These are phyloP conservation scores for Backusella luteola DNA, from an alignment of 192 early-diverging fungal species.

Conservation along the genomic window DNA sequence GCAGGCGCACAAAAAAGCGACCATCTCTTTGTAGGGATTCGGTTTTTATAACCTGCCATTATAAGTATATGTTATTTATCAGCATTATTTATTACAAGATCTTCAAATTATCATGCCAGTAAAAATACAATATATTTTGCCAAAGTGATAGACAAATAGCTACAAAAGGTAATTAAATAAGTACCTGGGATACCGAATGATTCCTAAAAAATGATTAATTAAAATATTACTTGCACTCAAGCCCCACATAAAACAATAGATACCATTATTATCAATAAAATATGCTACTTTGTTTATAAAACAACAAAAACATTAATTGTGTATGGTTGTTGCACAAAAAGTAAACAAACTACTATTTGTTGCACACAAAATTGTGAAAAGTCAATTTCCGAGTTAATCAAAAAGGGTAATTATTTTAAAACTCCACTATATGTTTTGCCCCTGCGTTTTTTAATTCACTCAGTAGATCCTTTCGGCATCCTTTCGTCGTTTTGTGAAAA, in stretches of 20 bases:
- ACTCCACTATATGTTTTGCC: neutral
- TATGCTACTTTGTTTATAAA: neutral
- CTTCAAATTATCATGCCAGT: no score
- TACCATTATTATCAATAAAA: neutral
- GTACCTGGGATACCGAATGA: no score
- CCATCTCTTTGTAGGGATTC: no score
- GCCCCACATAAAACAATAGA: neutral
- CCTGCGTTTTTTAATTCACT: neutral
- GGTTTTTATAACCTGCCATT: no score
- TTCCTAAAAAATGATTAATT: no score
- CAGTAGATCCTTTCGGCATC: neutral
- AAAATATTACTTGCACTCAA: neutral
- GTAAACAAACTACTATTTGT: neutral
- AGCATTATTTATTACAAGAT: neutral
- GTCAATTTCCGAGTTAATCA: neutral
- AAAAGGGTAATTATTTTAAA: neutral
- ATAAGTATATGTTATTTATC: neutral
- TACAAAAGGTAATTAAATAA: no score
- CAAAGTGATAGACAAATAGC: no score
- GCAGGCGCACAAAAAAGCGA: neutral
- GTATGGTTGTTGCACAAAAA: neutral
- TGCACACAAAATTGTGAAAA: neutral
- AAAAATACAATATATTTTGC: no score
- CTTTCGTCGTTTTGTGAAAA: neutral
- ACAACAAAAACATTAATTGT: neutral